phyloP scores from a whole-genome alignment of 768 basidiomycete species.

The Sarcodon aspratus region DNA sequence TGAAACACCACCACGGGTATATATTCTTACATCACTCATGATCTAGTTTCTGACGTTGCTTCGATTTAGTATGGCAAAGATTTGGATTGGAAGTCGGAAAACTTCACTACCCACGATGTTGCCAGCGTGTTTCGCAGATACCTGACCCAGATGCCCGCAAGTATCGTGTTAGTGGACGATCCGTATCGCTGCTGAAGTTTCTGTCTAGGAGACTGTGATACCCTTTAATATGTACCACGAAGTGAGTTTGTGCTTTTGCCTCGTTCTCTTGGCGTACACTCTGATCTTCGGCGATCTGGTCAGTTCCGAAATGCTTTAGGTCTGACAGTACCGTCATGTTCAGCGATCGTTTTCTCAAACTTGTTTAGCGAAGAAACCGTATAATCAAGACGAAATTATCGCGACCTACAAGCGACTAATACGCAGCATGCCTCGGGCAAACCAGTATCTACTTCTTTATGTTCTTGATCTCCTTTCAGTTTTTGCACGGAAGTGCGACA shows the following conservation, averaged over 20 bases:
- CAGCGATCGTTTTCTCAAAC: background rate
- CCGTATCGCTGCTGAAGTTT: slow-evolving; percentile 3
- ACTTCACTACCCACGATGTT: slow-evolving; percentile 92
- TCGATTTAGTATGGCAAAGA: slow-evolving; percentile 76
- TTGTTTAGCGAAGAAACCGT: slow-evolving; percentile 48
- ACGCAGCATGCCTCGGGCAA: slow-evolving; percentile 71
- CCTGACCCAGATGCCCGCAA: slow-evolving; percentile 91
- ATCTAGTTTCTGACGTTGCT: background rate
- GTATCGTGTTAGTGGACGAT: slow-evolving; percentile 20
- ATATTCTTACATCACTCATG: slow-evolving; percentile 9
- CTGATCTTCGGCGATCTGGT: slow-evolving; percentile 8
- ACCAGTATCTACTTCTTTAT: slow-evolving; percentile 94
- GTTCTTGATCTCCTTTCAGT: slow-evolving; percentile 94
- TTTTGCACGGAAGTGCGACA: slow-evolving; percentile 82
- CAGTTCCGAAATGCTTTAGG: slow-evolving; percentile 77
- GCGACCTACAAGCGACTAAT: slow-evolving; percentile 79
- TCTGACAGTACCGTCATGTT: slow-evolving; percentile 21
- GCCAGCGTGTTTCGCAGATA: slow-evolving; percentile 94
- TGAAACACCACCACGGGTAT: slow-evolving; percentile 77
- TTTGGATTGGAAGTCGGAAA: slow-evolving; percentile 79
- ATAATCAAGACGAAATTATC: slow-evolving; percentile 62
- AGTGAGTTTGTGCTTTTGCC: slow-evolving; percentile 34
- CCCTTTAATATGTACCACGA: slow-evolving; percentile 82
- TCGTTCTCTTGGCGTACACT: slow-evolving; percentile 1
- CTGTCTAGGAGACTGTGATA: slow-evolving; percentile 80